These are phyloP conservation scores for Sonneratia alba DNA, from an alignment of 345 rosid genomes.

Conservation along the genomic window DNA sequence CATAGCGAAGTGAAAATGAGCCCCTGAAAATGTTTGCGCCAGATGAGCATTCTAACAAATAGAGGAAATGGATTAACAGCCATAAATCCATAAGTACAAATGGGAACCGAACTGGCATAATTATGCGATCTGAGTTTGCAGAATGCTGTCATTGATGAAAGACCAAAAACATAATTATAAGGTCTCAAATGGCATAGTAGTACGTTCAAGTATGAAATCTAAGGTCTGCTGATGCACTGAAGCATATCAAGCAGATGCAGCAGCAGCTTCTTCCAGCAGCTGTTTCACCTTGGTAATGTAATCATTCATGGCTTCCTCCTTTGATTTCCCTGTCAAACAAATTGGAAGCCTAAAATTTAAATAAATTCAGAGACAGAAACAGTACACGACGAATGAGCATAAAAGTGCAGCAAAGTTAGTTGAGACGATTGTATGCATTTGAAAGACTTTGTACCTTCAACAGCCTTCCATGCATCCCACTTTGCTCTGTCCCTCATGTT, in stretches of 20 bases:
- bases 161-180: neutral
- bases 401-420: neutral
- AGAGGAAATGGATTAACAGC: neutral
- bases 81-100: neutral
- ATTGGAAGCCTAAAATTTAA: neutral
- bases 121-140: neutral
- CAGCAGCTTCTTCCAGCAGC: conserved; percentile 14
- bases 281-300: conserved; percentile 25
- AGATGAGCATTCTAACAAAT: neutral
- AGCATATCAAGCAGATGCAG: conserved; percentile 1
- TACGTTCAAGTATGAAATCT: neutral
- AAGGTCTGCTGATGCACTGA: neutral
- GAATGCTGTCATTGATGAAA: neutral
- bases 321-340: conserved; percentile 17
- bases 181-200: too few relatives aligned
- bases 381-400: neutral
- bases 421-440: neutral
- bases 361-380: neutral
- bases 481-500: conserved; percentile 21
- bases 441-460: conserved; percentile 13
- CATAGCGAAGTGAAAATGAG: neutral
- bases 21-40: neutral
- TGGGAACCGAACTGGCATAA: neutral
- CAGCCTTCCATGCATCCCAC: conserved; percentile 34
- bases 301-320: conserved; percentile 25